phyloP scores from a whole-genome alignment of 2,329 filamentous ascomycete species.

The Paracoccidioides brasiliensis region DNA sequence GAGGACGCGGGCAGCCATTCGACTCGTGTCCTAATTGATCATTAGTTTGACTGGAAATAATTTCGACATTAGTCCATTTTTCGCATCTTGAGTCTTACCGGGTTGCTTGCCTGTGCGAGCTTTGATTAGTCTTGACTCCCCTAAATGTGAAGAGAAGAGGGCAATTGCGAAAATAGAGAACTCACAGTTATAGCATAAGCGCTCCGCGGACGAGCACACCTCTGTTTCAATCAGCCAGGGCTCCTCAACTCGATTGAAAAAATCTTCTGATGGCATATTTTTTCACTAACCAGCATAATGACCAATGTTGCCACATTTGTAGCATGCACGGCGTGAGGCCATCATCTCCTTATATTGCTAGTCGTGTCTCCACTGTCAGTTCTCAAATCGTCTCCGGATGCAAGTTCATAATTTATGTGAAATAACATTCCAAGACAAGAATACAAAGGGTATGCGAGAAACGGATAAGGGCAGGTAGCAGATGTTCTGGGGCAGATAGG shows the following conservation, averaged over 20 bases:
- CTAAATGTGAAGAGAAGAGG: neutral
- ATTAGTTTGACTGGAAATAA: constrained; percentile 5
- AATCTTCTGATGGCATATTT: constrained; percentile 8
- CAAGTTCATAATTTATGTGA: neutral
- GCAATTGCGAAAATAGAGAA: constrained; percentile 11
- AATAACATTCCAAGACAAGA: neutral
- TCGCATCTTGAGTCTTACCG: constrained; percentile 21
- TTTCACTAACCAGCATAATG: constrained; percentile 42
- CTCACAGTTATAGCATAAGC: constrained; percentile 98
- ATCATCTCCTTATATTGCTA: constrained; percentile 43
- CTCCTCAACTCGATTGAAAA: constrained; percentile 41
- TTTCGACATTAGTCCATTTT: constrained; percentile 10
- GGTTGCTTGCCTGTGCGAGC: constrained; percentile 31
- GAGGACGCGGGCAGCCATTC: constrained; percentile 89
- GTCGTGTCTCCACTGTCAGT: neutral
- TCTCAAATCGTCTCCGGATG: neutral
- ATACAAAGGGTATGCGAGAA: neutral
- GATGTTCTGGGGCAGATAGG: neutral
- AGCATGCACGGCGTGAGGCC: constrained; percentile 72
- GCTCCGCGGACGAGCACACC: constrained; percentile 94
- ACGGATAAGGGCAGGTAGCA: neutral
- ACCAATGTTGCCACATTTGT: constrained; percentile 66
- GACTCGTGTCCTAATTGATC: constrained; percentile 67
- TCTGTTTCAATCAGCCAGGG: constrained; percentile 51
- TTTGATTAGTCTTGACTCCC: neutral